Evolutionary conservation across 768 basidiomycete genomes (phyloP).

Genomic region (Serendipita sp.): DNA sequence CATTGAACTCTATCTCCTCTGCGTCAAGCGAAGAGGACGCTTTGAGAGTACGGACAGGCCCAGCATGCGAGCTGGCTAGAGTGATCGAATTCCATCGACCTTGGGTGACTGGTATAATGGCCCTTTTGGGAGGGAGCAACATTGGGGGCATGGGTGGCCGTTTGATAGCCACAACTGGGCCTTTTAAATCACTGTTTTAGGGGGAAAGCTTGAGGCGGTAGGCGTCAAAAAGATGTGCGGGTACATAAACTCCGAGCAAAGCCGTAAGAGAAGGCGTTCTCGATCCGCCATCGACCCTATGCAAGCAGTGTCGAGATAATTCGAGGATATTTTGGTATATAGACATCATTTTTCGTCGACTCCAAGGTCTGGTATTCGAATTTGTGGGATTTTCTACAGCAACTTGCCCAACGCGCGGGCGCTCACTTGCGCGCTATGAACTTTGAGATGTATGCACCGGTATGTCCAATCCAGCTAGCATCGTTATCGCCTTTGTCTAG

Average conservation of each 20-base stretch:
- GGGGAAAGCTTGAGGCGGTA: not conserved
- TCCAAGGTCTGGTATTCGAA: not conserved
- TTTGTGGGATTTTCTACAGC: too few species aligned
- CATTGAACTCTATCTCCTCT: not conserved
- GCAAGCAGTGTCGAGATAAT: too few species aligned
- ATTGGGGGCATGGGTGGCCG: not conserved
- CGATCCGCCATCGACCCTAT: too few species aligned
- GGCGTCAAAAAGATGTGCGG: too few species aligned
- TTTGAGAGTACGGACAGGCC: not conserved
- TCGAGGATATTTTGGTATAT: too few species aligned
- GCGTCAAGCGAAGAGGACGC: not conserved
- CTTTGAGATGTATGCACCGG: too few species aligned
- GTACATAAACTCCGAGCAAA: not conserved
- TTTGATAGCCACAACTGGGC: not conserved
- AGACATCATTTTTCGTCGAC: not conserved
- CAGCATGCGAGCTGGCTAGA: not conserved
- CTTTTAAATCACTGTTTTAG: not conserved
- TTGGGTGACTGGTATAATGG: not conserved
- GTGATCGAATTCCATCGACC: not conserved
- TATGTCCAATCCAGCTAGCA: too few species aligned
- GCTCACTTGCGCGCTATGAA: too few species aligned
- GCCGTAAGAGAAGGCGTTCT: not conserved
- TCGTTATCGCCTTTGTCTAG: too few species aligned
- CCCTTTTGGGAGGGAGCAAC: not conserved
- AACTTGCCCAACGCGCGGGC: too few species aligned